Base-by-base conservation (phyloP, 1,284 basidiomycete genomes). In the Pyrrhoderma noxium region DNA sequence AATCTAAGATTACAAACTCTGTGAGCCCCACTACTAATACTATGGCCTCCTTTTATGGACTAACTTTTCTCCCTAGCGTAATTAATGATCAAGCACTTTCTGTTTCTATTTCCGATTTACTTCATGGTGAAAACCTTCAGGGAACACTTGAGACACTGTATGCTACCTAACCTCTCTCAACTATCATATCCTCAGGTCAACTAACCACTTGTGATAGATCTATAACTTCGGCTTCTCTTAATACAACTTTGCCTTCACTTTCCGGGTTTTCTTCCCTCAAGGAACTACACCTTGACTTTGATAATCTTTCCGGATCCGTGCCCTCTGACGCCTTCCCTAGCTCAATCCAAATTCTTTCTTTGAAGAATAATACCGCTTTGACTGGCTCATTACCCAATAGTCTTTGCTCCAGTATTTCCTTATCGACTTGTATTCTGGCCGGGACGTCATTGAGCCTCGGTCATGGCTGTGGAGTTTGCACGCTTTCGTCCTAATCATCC, bases 131-230 rank as follows among this genome's bases (percentile, higher is more conserved):
- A 3, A 62, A 66, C 9, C 61, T 76, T 2, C 63, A 64, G 4
- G 51, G 58, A 0, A 70, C 69, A 3, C 53, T 74, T 31, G 63
- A 64, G 39, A 67, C 68, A 0, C 64, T 75, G 66, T 68, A 56
- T 42, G 67, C 60, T 22, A 8, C 8, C 34, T 31, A 68, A 19
- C 58, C 61, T 7, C 59, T 61, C 13, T 61, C 67, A 23, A n/a
- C 25, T 7, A 11, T n/a, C 5, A 21, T 18, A 18, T 43, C 2
- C 18, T n/a, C 13, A 31, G 11, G 11, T 11, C 11, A 31, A 31
- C 11, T 11, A 5, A 31, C 11, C 5, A 5, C 11, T 31, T 31
- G 7, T 11, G 7, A 31, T 31, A 31, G 27, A 5, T 31, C 27
- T 11, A 31, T 31, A 31, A 31, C 27, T 5, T 31, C 27, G 11